Percentiles rank a stretch among this genome's conserved stretches.
Evolutionary conservation across 495 filamentous ascomycete species (phyloP).

Genomic region (Hypomontagnella monticulosa): DNA sequence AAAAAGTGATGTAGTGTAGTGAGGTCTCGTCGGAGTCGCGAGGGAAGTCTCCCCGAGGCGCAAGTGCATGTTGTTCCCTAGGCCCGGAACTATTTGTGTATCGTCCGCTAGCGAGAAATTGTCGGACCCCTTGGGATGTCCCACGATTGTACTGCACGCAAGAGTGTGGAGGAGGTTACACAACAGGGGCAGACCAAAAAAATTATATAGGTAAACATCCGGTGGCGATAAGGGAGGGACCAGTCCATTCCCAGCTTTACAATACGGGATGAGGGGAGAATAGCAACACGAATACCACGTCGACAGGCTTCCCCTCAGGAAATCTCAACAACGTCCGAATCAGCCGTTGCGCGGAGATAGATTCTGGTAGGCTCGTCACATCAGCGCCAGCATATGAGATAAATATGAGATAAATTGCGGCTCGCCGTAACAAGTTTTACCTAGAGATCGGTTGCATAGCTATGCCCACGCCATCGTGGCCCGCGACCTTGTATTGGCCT

Average conservation of each 20-base stretch:
- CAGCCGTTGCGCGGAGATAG: slow-evolving; percentile 21
- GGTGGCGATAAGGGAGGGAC: slow-evolving; percentile 29
- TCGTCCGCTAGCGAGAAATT: slow-evolving; percentile 11
- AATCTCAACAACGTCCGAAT: slow-evolving; percentile 23
- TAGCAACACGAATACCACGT: slow-evolving; percentile 29
- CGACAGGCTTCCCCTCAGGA: slow-evolving; percentile 43
- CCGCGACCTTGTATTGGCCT: slow-evolving; percentile 6
- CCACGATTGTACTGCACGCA: slow-evolving; percentile 17
- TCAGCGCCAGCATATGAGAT: slow-evolving; percentile 30
- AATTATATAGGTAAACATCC: slow-evolving; percentile 36
- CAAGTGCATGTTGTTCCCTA: not conserved
- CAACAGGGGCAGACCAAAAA: slow-evolving; percentile 22
- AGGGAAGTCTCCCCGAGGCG: not conserved
- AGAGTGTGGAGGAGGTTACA: slow-evolving; percentile 35
- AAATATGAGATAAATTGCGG: slow-evolving; percentile 41
- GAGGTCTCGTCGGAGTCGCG: slow-evolving; percentile 1
- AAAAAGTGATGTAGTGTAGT: not conserved
- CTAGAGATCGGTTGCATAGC: slow-evolving; percentile 14
- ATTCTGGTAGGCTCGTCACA: slow-evolving; percentile 14
- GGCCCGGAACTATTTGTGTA: slow-evolving; percentile 1
- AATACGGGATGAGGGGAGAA: slow-evolving; percentile 24
- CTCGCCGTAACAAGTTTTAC: slow-evolving; percentile 24
- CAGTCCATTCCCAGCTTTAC: not conserved
- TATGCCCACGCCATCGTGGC: slow-evolving; percentile 19
- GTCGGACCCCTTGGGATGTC: slow-evolving; percentile 1